phyloP scores from a whole-genome alignment of 2,329 filamentous ascomycete species.

The Colletotrichum lupini region DNA sequence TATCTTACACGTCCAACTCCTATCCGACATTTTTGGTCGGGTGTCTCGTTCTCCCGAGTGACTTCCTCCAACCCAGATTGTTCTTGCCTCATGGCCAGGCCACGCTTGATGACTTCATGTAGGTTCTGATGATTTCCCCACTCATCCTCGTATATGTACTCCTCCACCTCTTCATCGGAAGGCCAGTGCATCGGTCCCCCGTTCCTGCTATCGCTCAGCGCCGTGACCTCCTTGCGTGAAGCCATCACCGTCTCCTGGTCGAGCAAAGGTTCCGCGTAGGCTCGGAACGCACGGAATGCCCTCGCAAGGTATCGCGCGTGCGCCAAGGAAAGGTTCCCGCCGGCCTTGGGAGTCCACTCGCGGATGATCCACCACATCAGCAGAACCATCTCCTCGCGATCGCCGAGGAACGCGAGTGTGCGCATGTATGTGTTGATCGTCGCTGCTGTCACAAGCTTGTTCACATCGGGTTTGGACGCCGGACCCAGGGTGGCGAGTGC shows the following conservation, averaged over 20 bases:
- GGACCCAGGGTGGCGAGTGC: neutral
- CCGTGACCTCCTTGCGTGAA: conserved; percentile 42
- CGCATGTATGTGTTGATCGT: conserved; percentile 66
- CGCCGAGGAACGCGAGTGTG: conserved; percentile 69
- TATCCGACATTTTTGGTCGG: neutral
- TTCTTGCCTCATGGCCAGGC: neutral
- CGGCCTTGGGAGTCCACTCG: conserved; percentile 52
- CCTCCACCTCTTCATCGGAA: conserved; percentile 46
- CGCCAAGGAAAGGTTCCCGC: conserved; percentile 48
- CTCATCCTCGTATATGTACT: conserved; percentile 42
- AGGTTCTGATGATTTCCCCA: conserved; percentile 26
- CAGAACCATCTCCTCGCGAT: conserved; percentile 67
- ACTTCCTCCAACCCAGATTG: neutral
- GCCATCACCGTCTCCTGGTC: conserved; percentile 42
- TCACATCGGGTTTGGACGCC: neutral
- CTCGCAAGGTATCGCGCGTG: conserved; percentile 42
- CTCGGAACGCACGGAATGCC: conserved; percentile 59
- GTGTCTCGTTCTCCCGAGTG: neutral
- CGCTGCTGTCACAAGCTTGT: conserved; percentile 51
- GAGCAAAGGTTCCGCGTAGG: conserved; percentile 58
- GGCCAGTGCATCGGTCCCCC: conserved; percentile 49
- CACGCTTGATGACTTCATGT: neutral
- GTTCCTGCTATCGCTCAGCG: conserved; percentile 36
- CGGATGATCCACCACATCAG: conserved; percentile 69
- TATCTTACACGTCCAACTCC: neutral